Conservation (phyloP, 768 basidiomycete species). For the Rhodotorula graminis region DNA sequence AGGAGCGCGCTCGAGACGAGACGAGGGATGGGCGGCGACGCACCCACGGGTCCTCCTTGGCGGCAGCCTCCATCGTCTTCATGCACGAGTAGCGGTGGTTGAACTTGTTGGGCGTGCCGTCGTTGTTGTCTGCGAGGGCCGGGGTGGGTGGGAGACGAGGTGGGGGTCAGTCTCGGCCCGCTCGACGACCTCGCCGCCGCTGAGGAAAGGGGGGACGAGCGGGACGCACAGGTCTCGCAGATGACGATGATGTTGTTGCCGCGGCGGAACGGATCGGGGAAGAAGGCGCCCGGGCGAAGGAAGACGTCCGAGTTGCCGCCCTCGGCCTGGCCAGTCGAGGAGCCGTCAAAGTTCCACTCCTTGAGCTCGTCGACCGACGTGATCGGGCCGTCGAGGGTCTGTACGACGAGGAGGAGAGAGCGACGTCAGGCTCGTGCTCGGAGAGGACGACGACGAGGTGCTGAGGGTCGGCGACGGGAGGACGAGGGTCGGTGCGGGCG, state of each 20-base stretch:
- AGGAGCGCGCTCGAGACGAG: not conserved
- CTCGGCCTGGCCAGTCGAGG: constrained; percentile 73
- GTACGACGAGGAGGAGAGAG: constrained; percentile 20
- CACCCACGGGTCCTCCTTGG: constrained; percentile 82
- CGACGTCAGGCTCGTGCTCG: not conserved
- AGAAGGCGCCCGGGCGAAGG: constrained; percentile 92
- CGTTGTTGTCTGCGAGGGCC: constrained; percentile 55
- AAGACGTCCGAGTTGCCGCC: constrained; percentile 95
- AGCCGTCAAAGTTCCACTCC: constrained; percentile 98
- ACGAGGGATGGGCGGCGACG: constrained; percentile 45
- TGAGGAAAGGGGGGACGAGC: not conserved
- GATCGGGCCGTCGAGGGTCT: constrained; percentile 84
- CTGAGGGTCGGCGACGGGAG: not conserved
- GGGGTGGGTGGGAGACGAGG: too few species aligned
- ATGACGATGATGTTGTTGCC: constrained; percentile 58
- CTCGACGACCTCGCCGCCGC: not conserved
- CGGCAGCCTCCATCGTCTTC: constrained; percentile 91
- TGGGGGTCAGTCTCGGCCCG: too few species aligned
- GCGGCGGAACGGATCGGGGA: constrained; percentile 98
- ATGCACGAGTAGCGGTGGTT: constrained; percentile 90
- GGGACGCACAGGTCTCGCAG: constrained; percentile 58
- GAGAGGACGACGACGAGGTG: not conserved
- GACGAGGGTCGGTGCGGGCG: not conserved
- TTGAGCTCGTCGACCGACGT: constrained; percentile 85
- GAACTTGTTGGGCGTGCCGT: constrained; percentile 93